Conservation (phyloP, 2,329 filamentous ascomycete species). For the Fusarium avenaceum region DNA sequence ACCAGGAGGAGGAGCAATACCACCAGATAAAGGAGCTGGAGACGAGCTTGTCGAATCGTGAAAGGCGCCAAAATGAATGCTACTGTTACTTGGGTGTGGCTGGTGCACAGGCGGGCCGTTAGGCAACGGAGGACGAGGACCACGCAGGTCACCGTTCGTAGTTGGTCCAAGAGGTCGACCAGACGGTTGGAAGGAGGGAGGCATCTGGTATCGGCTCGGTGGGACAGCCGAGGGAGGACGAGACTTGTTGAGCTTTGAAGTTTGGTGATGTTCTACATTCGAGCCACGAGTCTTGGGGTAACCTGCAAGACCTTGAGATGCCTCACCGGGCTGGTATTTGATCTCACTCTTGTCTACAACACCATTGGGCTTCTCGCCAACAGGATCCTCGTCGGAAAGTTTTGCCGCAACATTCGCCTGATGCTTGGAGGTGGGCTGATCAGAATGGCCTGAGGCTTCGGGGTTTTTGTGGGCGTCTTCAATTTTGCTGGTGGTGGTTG, state of each 20-base stretch:
- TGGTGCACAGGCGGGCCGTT: slow-evolving; percentile 62
- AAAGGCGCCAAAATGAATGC: slow-evolving; percentile 69
- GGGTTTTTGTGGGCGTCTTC: slow-evolving; percentile 33
- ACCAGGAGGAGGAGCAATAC: slow-evolving; percentile 64
- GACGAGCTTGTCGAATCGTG: slow-evolving; percentile 70
- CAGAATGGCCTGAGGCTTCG: slow-evolving; percentile 33
- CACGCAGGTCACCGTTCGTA: slow-evolving; percentile 53
- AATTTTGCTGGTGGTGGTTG: slow-evolving; percentile 31
- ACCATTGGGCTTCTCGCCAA: slow-evolving; percentile 37
- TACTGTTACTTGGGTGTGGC: slow-evolving; percentile 67
- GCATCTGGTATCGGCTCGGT: slow-evolving; percentile 59
- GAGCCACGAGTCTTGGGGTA: slow-evolving; percentile 16
- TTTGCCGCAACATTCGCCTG: slow-evolving; percentile 26
- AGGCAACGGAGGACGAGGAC: slow-evolving; percentile 52
- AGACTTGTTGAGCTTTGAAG: slow-evolving; percentile 38
- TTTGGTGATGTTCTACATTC: slow-evolving; percentile 32
- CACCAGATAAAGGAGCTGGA: slow-evolving; percentile 64
- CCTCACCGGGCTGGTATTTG: slow-evolving; percentile 40
- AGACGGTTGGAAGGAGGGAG: slow-evolving; percentile 58
- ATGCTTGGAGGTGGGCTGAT: slow-evolving; percentile 44
- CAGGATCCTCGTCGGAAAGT: slow-evolving; percentile 16
- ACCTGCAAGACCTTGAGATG: slow-evolving; percentile 1
- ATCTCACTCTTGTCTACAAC: slow-evolving; percentile 28
- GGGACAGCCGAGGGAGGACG: slow-evolving; percentile 53
- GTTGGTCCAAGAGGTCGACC: slow-evolving; percentile 50